Evolutionary conservation across 768 basidiomycete genomes (phyloP).

Genomic region (Suillus placidus): DNA sequence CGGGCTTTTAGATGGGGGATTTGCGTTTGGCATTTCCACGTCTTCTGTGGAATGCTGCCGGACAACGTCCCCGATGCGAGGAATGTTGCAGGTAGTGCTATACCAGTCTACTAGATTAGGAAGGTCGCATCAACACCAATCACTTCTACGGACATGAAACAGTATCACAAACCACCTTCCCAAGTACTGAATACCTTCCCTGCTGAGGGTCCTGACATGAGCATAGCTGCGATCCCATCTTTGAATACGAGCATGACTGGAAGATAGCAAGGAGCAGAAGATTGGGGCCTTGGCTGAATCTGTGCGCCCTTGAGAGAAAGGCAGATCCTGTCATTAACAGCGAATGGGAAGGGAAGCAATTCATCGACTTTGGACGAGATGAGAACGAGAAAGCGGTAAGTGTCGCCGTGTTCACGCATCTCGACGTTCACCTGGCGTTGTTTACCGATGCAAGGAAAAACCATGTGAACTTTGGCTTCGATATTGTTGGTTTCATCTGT

Average conservation of each 20-base stretch:
- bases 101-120: slow-evolving; percentile 30
- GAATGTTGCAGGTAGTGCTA: slow-evolving; percentile 14
- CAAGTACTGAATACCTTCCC: slow-evolving; percentile 44
- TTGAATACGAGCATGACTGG: slow-evolving; percentile 46
- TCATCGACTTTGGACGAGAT: slow-evolving; percentile 37
- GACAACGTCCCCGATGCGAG: slow-evolving; percentile 18
- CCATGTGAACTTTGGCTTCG: slow-evolving; percentile 46
- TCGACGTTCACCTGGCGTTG: slow-evolving; percentile 37
- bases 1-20: too few species aligned
- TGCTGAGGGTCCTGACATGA: slow-evolving; percentile 32
- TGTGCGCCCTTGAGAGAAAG: slow-evolving; percentile 50
- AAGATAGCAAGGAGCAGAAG: slow-evolving; percentile 35
- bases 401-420: slow-evolving; percentile 16
- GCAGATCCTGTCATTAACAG: slow-evolving; percentile 44
- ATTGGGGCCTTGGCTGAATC: slow-evolving; percentile 33
- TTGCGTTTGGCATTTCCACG: not conserved
- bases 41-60: slow-evolving; percentile 9
- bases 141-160: not conserved
- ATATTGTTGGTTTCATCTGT: slow-evolving; percentile 43
- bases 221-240: slow-evolving; percentile 46
- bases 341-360: slow-evolving; percentile 42
- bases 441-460: slow-evolving; percentile 39
- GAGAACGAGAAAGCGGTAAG: slow-evolving; percentile 42
- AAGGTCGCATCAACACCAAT: not conserved
- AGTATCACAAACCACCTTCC: slow-evolving; percentile 33